Evolutionary conservation across 805 yeast genomes (phyloP).

Genomic region (Schizosaccharomyces octosporus): DNA sequence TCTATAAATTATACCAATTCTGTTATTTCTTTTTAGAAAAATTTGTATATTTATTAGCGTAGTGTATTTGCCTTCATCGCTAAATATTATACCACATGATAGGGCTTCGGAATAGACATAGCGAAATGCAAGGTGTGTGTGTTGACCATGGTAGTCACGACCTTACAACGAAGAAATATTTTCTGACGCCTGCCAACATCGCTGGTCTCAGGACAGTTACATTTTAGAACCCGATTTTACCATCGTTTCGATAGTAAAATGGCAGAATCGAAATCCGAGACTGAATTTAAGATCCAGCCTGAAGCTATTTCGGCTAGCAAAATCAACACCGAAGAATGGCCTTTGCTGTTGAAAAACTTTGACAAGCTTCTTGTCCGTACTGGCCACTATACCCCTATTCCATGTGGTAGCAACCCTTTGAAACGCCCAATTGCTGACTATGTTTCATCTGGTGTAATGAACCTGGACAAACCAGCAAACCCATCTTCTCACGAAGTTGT

Average conservation of each 20-base stretch:
- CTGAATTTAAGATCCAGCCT: background rate
- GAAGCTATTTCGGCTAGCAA: background rate
- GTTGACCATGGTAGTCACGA: background rate
- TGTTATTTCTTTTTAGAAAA: too few relatives aligned
- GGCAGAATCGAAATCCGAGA: background rate
- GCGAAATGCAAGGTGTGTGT: background rate
- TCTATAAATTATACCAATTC: too few relatives aligned
- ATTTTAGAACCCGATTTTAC: background rate
- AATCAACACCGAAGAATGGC: slow-evolving; percentile 84
- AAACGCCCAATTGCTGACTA: slow-evolving; percentile 81
- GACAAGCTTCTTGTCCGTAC: slow-evolving; percentile 85
- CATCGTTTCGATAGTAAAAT: background rate
- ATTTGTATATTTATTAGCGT: too few relatives aligned
- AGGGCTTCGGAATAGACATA: background rate
- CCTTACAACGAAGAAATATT: background rate
- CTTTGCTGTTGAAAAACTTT: slow-evolving; percentile 73
- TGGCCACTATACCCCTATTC: slow-evolving; percentile 60
- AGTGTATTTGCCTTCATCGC: too few relatives aligned
- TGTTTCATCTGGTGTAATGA: slow-evolving; percentile 83
- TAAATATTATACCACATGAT: too few relatives aligned
- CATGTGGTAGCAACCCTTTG: slow-evolving; percentile 62
- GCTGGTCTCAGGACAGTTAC: background rate
- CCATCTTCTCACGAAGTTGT: slow-evolving; percentile 98
- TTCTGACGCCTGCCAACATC: background rate
- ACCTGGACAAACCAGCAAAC: slow-evolving; percentile 91